Conservation (phyloP, 495 filamentous ascomycete species). For the Schizothecium vesticola region DNA sequence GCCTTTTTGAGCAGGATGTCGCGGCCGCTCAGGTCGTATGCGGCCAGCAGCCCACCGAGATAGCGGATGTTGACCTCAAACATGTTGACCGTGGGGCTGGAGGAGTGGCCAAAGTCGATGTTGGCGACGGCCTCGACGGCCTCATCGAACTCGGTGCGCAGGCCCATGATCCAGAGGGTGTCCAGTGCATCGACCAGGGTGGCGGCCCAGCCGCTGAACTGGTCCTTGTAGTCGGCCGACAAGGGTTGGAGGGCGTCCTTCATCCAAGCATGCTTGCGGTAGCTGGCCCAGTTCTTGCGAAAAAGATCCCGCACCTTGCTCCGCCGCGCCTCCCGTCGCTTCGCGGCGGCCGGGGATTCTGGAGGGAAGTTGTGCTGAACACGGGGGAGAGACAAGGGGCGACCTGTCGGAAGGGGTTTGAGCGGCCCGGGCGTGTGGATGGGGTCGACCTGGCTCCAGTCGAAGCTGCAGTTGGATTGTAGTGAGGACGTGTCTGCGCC, state of each 20-base stretch:
- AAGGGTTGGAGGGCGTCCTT: slow-evolving; percentile 73
- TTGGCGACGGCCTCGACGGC: slow-evolving; percentile 64
- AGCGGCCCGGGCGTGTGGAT: slow-evolving; percentile 53
- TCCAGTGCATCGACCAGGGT: slow-evolving; percentile 84
- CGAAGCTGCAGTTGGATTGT: slow-evolving; percentile 30
- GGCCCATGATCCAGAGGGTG: slow-evolving; percentile 85
- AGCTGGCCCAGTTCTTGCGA: slow-evolving; percentile 66
- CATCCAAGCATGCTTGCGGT: slow-evolving; percentile 70
- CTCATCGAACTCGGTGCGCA: slow-evolving; percentile 78
- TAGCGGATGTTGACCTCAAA: slow-evolving; percentile 86
- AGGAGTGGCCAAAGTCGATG: slow-evolving; percentile 76
- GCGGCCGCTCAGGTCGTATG: slow-evolving; percentile 69
- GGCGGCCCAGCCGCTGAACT: slow-evolving; percentile 87
- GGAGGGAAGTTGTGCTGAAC: slow-evolving; percentile 62
- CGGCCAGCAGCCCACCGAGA: slow-evolving; percentile 70
- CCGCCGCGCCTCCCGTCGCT: slow-evolving; percentile 52
- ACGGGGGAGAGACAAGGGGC: slow-evolving; percentile 46
- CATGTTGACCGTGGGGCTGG: slow-evolving; percentile 59
- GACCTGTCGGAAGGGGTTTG: slow-evolving; percentile 56
- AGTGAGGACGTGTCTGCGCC: slow-evolving; percentile 7
- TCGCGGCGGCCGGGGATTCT: slow-evolving; percentile 49
- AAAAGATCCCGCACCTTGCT: slow-evolving; percentile 63
- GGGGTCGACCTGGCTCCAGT: slow-evolving; percentile 57
- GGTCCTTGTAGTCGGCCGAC: slow-evolving; percentile 53
- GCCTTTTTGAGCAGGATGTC: slow-evolving; percentile 74